Conservation (phyloP, 768 basidiomycete genomes). For the Macrolepiota albuminosa region DNA sequence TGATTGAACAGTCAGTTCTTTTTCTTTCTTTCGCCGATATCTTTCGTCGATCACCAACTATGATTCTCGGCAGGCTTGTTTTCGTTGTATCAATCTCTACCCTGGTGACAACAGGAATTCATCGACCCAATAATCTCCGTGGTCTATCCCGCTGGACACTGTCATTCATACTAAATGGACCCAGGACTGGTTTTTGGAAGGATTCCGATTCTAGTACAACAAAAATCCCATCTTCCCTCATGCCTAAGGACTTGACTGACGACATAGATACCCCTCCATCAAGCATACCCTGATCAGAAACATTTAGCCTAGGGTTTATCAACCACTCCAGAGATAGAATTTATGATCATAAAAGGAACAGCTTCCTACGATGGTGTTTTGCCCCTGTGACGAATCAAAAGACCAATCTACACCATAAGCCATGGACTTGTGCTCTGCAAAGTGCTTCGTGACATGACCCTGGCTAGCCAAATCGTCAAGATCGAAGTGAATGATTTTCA, state of each 20-base stretch:
- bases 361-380: conserved; percentile 63
- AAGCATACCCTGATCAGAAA: conserved; percentile 3
- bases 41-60: neutral
- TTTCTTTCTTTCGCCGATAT: neutral
- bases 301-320: conserved; percentile 16
- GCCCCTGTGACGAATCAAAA: conserved; percentile 27
- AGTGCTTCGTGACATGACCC: conserved; percentile 38
- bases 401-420: conserved; percentile 96
- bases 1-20: conserved; percentile 51
- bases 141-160: conserved; percentile 73
- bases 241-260: neutral
- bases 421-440: conserved; percentile 74
- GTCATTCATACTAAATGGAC: conserved; percentile 60
- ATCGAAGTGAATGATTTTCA: conserved; percentile 69
- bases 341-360: conserved; percentile 96
- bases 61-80: conserved; percentile 35
- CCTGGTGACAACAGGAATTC: conserved; percentile 57
- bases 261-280: conserved; percentile 1
- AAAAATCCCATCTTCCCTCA: neutral
- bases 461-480: conserved; percentile 28
- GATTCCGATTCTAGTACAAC: conserved; percentile 23
- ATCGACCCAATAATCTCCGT: conserved; percentile 60
- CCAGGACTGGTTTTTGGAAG: conserved; percentile 51
- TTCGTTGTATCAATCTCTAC: conserved; percentile 64
- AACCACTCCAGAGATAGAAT: conserved; percentile 76